Evolutionary conservation across 352 stramenopile species (phyloP), one percentile per base, ranked within the genome.

Genomic region (Phytophthora nicotianae): DNA sequence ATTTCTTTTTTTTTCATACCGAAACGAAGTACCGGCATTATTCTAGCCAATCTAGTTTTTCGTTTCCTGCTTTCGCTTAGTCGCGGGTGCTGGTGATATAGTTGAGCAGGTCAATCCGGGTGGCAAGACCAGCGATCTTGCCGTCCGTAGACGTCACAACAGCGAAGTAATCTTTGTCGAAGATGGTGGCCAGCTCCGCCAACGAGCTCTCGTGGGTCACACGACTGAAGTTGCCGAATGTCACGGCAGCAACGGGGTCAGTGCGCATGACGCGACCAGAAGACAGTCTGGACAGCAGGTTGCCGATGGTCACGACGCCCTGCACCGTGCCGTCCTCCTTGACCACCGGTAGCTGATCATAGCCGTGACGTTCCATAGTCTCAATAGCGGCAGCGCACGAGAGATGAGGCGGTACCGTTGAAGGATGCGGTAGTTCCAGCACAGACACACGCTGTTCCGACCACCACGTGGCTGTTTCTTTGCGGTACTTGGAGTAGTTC

Each of bases 161-260:
- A 11, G 88, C 93, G 70, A 98, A 99, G 58, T 97, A 96, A 65
- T 98, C 93, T 68, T 96, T 95, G 83, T 99, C 96, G 61, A 99
- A 97, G 54, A 97, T 97, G 52, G 83, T 78, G 24, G 95, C 95
- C 9, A 99, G 81, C 50, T 97, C 84, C 10, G 71, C 84, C 23
- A 98, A 81, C 52, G 79, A 90, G 47, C 90, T 95, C 59, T 84
- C 78, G 62, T 90, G 80, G n/a, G 72, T 89, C 38, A 98, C 85
- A 57, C 95, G 91, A 32, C 87, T 91, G 72, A 99, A 99, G 37
- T 94, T 96, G 56, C 95, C 89, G 77, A 98, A 98, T 57, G 98
- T 95, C 45, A 95, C 93, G 57, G 84, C 84, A 23, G 74, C 67
- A 16, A 98, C 92, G 26, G 79, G 71, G 45, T 97, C 82, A 26